Conservation (phyloP, 495 filamentous ascomycete species). For the Penicillium steckii region DNA sequence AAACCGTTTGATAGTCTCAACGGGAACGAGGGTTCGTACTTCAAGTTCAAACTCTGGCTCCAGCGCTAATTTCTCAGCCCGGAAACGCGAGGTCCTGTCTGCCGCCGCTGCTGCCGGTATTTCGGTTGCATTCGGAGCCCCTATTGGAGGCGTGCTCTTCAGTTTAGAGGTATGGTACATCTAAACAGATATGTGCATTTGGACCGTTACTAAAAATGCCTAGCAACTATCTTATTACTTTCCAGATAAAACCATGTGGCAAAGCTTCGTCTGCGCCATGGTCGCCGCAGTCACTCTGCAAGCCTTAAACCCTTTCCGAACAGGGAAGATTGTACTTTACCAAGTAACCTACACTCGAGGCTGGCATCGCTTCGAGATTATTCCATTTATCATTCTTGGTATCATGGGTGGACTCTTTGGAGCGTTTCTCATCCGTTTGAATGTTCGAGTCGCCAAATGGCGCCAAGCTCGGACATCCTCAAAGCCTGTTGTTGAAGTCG, state of each 20-base stretch:
- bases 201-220: too few relatives aligned
- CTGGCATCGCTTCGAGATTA: slow-evolving; percentile 94
- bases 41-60: not conserved
- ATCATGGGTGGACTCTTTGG: slow-evolving; percentile 91
- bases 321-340: slow-evolving; percentile 94
- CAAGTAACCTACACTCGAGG: slow-evolving; percentile 90
- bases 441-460: slow-evolving; percentile 85
- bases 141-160: slow-evolving; percentile 91
- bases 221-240: slow-evolving; percentile 96
- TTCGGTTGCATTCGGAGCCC: slow-evolving; percentile 95
- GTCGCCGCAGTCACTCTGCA: slow-evolving; percentile 91
- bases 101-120: slow-evolving; percentile 94
- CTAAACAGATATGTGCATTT: slow-evolving; percentile 10
- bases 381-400: slow-evolving; percentile 85
- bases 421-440: slow-evolving; percentile 89
- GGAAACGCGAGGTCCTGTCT: slow-evolving; percentile 93
- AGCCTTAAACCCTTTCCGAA: slow-evolving; percentile 90
- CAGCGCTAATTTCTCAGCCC: slow-evolving; percentile 51
- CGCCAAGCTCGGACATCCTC: slow-evolving; percentile 57
- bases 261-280: slow-evolving; percentile 98
- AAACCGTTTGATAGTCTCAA: slow-evolving; percentile 82
- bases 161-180: slow-evolving; percentile 68
- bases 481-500: slow-evolving; percentile 74
- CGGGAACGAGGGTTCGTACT: slow-evolving; percentile 74
- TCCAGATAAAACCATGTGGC: slow-evolving; percentile 99